Conservation (phyloP, 495 filamentous ascomycete genomes). For the Lasiosphaeris hirsuta region DNA sequence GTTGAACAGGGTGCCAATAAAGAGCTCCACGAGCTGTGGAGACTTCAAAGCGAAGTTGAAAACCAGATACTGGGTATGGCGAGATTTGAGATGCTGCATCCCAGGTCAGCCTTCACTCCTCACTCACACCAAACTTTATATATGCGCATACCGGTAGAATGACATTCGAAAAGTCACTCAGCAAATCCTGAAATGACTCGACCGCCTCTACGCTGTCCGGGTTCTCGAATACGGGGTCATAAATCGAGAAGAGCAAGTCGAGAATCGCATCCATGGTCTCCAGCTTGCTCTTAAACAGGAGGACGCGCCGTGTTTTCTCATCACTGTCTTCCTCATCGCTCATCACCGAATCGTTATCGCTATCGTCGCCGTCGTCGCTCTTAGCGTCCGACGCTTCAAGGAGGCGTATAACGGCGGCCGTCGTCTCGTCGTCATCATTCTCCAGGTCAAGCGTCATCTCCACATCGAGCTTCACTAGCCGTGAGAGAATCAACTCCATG, state of each 20-base stretch:
- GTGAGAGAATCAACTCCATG: constrained; percentile 76
- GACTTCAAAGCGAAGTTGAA: constrained; percentile 89
- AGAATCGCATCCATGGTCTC: constrained; percentile 92
- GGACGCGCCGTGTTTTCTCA: constrained; percentile 45
- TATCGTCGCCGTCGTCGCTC: constrained; percentile 60
- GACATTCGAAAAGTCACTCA: constrained; percentile 76
- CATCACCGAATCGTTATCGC: constrained; percentile 51
- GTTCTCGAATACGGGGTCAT: constrained; percentile 62
- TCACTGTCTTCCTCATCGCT: constrained; percentile 48
- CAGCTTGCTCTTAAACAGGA: constrained; percentile 72
- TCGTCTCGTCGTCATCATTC: constrained; percentile 49
- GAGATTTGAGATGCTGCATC: constrained; percentile 29
- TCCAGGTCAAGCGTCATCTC: constrained; percentile 92
- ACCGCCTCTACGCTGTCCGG: constrained; percentile 46
- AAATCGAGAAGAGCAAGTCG: constrained; percentile 81
- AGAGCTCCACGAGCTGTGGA: constrained; percentile 69
- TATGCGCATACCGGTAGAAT: constrained; percentile 76
- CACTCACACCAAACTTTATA: background rate
- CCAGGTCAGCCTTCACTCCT: constrained; percentile 5
- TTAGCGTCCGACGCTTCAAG: constrained; percentile 29
- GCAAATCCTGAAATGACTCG: constrained; percentile 63
- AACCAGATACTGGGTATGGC: constrained; percentile 46
- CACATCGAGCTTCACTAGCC: constrained; percentile 83
- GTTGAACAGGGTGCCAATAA: constrained; percentile 72
- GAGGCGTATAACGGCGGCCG: constrained; percentile 45